Evolutionary conservation across 768 basidiomycete species (phyloP).

Genomic region (Pholiota microspora): DNA sequence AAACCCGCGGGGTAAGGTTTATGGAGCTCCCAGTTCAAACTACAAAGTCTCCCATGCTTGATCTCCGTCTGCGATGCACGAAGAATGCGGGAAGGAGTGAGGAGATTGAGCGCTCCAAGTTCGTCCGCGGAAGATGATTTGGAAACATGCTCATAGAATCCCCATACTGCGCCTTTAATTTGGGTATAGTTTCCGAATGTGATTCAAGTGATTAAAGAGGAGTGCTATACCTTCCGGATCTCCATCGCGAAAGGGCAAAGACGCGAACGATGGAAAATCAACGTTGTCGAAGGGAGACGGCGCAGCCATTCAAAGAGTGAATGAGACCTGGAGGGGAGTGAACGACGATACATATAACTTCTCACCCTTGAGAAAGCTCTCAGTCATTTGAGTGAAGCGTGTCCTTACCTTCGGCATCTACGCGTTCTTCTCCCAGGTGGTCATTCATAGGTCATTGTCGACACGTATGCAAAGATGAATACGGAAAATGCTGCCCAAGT

Average conservation of each 20-base stretch:
- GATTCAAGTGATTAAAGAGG: too few species aligned
- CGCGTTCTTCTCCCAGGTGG: too few species aligned
- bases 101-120: constrained; percentile 22
- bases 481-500: too few species aligned
- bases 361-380: neutral
- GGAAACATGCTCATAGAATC: constrained; percentile 24
- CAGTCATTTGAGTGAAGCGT: neutral
- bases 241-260: constrained; percentile 20
- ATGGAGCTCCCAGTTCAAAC: constrained; percentile 24
- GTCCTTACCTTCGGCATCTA: too few species aligned
- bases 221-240: constrained; percentile 19
- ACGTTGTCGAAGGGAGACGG: constrained; percentile 21
- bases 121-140: constrained; percentile 15
- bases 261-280: constrained; percentile 18
- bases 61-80: constrained; percentile 20
- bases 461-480: too few species aligned
- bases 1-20: constrained; percentile 19
- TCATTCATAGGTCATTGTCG: too few species aligned
- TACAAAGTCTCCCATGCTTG: constrained; percentile 17
- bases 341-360: neutral
- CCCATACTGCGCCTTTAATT: constrained; percentile 24
- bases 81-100: constrained; percentile 20
- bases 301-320: constrained; percentile 9
- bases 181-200: too few species aligned
- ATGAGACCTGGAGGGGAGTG: neutral